phyloP scores from a whole-genome alignment of 768 basidiomycete species.

The Macrolepiota dolichaula region DNA sequence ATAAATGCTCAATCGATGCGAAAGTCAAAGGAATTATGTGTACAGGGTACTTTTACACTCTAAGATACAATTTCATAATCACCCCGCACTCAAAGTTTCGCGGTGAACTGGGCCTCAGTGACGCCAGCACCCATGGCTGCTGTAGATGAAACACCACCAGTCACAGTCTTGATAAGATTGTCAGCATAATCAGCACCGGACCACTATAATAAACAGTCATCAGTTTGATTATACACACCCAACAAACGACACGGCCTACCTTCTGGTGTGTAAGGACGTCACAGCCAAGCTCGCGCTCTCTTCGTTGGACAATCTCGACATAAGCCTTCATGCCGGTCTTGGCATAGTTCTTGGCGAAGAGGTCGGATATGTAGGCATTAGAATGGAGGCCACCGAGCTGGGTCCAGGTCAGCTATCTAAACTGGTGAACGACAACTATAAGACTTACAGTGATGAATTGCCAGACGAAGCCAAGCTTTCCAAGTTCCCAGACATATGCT shows the following conservation, averaged over 20 bases:
- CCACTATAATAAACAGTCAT: constrained; percentile 55
- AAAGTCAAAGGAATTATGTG: constrained; percentile 12
- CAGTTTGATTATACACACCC: background rate
- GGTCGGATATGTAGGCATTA: constrained; percentile 93
- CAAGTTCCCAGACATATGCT: constrained; percentile 87
- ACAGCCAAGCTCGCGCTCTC: constrained; percentile 89
- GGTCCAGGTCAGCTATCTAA: background rate
- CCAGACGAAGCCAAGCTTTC: constrained; percentile 96
- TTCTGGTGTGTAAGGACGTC: constrained; percentile 98
- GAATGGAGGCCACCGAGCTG: constrained; percentile 96
- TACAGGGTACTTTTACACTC: constrained; percentile 21
- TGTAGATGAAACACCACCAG: constrained; percentile 94
- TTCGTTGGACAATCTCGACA: constrained; percentile 89
- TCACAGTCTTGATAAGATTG: constrained; percentile 90
- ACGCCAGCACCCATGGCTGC: constrained; percentile 99
- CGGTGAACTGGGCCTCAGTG: constrained; percentile 81
- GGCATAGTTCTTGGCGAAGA: constrained; percentile 85
- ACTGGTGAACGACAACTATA: background rate
- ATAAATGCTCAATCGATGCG: constrained; percentile 6
- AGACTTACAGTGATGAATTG: constrained; percentile 91
- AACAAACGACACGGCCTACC: constrained; percentile 38
- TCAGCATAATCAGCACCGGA: constrained; percentile 94
- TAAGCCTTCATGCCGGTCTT: constrained; percentile 99
- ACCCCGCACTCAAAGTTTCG: constrained; percentile 28
- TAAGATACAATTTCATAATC: constrained; percentile 8